Base-by-base conservation (phyloP, 306 rosid genomes). In the Cucumis melo region DNA sequence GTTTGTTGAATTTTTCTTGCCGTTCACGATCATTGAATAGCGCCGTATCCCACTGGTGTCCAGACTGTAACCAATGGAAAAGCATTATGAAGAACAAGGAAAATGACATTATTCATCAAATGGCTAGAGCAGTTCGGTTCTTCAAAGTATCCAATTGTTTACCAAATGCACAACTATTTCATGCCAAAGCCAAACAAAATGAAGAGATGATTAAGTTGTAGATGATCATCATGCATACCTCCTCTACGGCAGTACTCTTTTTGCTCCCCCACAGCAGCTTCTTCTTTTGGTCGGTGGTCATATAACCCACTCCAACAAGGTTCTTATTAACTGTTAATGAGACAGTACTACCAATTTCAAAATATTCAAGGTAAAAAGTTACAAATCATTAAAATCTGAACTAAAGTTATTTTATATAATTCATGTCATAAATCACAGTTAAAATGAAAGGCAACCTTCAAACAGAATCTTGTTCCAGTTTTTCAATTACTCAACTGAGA, bases 231-330 rank as follows among this genome's bases (percentile, higher is more conserved):
- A 16, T 46, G 75, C 21, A 64, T 87, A 89, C 99, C 93, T 95
- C 99, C 86, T 87, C 98, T 11, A 72, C 81, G 44, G 84, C 80
- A 77, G 91, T 81, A 66, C 78, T 88, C 85, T 87, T 95, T 78
- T 95, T 95, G 87, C 81, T 80, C 17, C 98, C 98, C 99, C 99
- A 95, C 86, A 95, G 78, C 78, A 95, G 87, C 87, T 95, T 95
- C 93, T 95, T 95, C 92, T 95, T 95, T 81, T 92, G 98, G 81
- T 95, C 99, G 75, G 98, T 75, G 80, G 98, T 90, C 97, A 92
- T 81, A 85, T 78, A 80, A 74, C 89, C 87, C 67, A 66, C 90
- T 44, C 98, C 93, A 61, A 79, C 87, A 78, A 92, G 89, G 83
- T 92, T 95, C 85, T 63, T 90, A 81, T 95, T 95, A 67, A 92